phyloP scores from a whole-genome alignment of 768 basidiomycete genomes.

The Leccinum disarticulatum region DNA sequence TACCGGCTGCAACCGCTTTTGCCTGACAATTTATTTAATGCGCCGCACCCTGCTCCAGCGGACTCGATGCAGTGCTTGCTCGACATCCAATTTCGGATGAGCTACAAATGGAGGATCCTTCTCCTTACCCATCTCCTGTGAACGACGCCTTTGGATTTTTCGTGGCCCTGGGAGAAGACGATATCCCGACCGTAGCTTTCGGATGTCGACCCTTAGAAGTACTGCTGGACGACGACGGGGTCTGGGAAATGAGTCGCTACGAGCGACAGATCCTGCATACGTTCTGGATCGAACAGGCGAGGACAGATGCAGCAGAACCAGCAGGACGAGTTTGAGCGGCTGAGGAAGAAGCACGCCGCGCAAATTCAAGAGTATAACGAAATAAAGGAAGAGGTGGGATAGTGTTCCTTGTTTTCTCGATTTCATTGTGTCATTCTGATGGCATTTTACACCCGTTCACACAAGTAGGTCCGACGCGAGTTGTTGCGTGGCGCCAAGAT shows the following conservation, averaged over 20 bases:
- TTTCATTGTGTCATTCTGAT: neutral
- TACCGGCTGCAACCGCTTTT: conserved; percentile 51
- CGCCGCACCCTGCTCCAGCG: conserved; percentile 59
- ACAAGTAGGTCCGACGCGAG: conserved; percentile 49
- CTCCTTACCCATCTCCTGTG: conserved; percentile 19
- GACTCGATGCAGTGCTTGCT: conserved; percentile 64
- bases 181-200: conserved; percentile 40
- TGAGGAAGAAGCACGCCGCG: conserved; percentile 42
- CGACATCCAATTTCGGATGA: conserved; percentile 67
- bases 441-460: neutral
- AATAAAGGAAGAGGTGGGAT: conserved; percentile 53
- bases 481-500: conserved; percentile 57
- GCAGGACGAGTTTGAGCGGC: conserved; percentile 42
- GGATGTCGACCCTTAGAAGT: conserved; percentile 37
- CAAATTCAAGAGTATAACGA: conserved; percentile 38
- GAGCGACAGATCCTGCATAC: conserved; percentile 49
- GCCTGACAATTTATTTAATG: conserved; percentile 57
- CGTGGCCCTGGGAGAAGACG: conserved; percentile 32
- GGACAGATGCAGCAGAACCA: conserved; percentile 32
- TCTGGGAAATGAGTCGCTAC: conserved; percentile 54
- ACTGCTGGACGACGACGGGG: conserved; percentile 35
- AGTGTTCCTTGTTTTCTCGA: neutral
- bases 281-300: conserved; percentile 49
- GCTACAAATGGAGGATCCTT: neutral
- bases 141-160: conserved; percentile 38